Evolutionary conservation across 2,329 filamentous ascomycete species (phyloP).

Genomic region (Blumeria hordei): DNA sequence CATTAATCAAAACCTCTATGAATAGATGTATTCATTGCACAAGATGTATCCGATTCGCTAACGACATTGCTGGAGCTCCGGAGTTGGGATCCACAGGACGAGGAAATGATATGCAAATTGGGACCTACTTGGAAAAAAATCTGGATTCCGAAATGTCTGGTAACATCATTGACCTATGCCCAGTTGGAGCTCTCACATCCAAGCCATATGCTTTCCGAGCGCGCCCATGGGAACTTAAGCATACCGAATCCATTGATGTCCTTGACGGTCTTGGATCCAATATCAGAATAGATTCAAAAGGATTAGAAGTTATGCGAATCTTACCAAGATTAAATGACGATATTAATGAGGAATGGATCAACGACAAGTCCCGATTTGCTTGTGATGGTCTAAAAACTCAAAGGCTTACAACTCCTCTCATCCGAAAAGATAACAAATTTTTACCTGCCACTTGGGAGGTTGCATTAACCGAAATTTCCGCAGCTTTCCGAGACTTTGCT

Average conservation of each 20-base stretch:
- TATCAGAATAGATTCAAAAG: slow-evolving; percentile 79
- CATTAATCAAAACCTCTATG: slow-evolving; percentile 97
- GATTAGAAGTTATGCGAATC: slow-evolving; percentile 88
- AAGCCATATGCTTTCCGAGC: slow-evolving; percentile 97
- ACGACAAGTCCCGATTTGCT: slow-evolving; percentile 92
- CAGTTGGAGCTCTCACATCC: slow-evolving; percentile 83
- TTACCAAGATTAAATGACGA: slow-evolving; percentile 87
- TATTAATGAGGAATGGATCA: slow-evolving; percentile 98
- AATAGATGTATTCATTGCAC: slow-evolving; percentile 99
- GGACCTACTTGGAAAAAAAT: slow-evolving; percentile 87
- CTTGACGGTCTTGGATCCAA: slow-evolving; percentile 82
- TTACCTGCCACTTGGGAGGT: slow-evolving; percentile 89
- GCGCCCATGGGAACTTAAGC: slow-evolving; percentile 89
- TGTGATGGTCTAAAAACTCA: slow-evolving; percentile 94
- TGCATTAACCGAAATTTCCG: slow-evolving; percentile 65
- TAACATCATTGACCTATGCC: slow-evolving; percentile 95
- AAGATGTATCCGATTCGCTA: slow-evolving; percentile 89
- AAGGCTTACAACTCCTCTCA: slow-evolving; percentile 73
- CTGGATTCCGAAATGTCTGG: slow-evolving; percentile 86
- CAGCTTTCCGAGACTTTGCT: slow-evolving; percentile 54
- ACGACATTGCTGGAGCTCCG: slow-evolving; percentile 85
- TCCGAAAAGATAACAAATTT: slow-evolving; percentile 76
- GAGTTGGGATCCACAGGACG: slow-evolving; percentile 86
- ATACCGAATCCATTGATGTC: slow-evolving; percentile 88
- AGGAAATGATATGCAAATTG: slow-evolving; percentile 94